Evolutionary conservation across 2,329 filamentous ascomycete species (phyloP), one percentile per base, ranked within the genome.

Genomic region (Stemphylium vesicarium): DNA sequence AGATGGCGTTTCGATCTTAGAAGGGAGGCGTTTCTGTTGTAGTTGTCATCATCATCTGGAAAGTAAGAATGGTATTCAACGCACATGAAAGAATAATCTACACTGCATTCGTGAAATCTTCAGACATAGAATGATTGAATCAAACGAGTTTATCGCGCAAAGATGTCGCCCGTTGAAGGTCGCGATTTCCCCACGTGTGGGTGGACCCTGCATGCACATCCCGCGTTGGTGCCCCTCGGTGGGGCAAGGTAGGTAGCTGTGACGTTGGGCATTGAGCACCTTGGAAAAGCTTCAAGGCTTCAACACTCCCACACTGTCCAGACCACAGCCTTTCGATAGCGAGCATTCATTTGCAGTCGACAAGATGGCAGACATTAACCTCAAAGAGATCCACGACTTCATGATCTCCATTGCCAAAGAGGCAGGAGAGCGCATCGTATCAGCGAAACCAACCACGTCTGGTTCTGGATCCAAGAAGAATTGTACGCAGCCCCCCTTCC

Each of bases 301-400:
- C 26, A 20, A 7, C 26, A 43, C 22, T 9, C 13, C 26, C 16
- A 15, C 12, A 35, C 26, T 10, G 5, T 29, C 8, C 9, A 11
- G 7, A 11, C 26, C 26, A 10, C 9, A 2, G 16, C 39, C 24
- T 18, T 13, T 13, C 2, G 4, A n/a, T 18, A 43, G 12, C 3
- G 4, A 40, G 26, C 3, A 15, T 18, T 18, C 15, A 9, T 18
- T 29, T 7, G 12, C 16, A n/a, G 4, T 22, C 13, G 15, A n/a
- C 57, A 69, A 33, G 6, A 75, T 75, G 73, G 58, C 72, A 29
- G 67, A 71, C 62, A 62, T 74, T 57, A 70, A 81, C 42, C 75
- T 81, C 29, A 72, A 80, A 60, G 78, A 80, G 60, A 77, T 82
- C 60, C 78, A 80, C 45, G 79, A 81, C 68, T 78, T 79, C 63